Conservation (phyloP, 768 basidiomycete genomes). For the Phanerochaete sordida region DNA sequence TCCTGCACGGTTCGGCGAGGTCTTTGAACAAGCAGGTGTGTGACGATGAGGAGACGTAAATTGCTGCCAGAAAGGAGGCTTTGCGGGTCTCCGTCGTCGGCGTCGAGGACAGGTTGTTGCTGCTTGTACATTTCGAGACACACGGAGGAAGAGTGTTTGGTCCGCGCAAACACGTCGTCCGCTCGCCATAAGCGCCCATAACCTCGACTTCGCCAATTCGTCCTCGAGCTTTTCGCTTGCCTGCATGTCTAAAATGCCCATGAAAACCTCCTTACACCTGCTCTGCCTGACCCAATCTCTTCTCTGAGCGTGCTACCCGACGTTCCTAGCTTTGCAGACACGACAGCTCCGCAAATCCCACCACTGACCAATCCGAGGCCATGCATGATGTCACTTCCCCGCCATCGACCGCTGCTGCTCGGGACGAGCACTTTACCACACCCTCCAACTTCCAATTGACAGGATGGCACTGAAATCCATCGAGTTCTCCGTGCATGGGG, state of each 20-base stretch:
- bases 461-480: slow-evolving; percentile 10
- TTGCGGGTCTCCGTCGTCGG: slow-evolving; percentile 13
- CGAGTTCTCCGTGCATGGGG: slow-evolving; percentile 8
- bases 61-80: not conserved
- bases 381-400: not conserved
- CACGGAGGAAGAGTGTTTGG: slow-evolving; percentile 26
- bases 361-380: not conserved
- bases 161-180: slow-evolving; percentile 22
- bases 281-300: too few relatives aligned
- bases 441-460: not conserved
- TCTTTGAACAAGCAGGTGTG: slow-evolving; percentile 45
- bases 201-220: not conserved
- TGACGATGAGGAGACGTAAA: not conserved
- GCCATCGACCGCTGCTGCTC: not conserved
- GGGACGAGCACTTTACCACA: not conserved
- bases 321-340: too few relatives aligned
- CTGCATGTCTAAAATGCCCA: too few relatives aligned
- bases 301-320: too few relatives aligned
- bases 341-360: too few relatives aligned
- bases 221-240: not conserved
- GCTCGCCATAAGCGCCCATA: not conserved
- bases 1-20: slow-evolving; percentile 58
- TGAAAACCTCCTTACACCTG: too few relatives aligned
- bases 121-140: slow-evolving; percentile 22
- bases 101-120: slow-evolving; percentile 18